Evolutionary conservation across 805 yeast species (phyloP).

Genomic region (Metschnikowia proteae): DNA sequence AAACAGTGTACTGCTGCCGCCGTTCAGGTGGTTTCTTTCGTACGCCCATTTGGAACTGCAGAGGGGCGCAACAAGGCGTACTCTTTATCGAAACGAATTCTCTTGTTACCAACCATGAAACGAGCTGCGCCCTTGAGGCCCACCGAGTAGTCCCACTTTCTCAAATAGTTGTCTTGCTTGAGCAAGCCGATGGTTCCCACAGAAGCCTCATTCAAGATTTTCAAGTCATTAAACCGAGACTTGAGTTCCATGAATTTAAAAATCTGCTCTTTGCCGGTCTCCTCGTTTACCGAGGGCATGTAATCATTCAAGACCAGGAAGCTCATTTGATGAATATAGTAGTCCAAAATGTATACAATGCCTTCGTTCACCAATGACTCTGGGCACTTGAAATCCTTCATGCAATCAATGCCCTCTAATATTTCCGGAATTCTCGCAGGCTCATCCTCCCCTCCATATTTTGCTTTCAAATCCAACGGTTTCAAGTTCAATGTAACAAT

Average conservation of each 20-base stretch:
- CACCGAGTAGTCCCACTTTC: constrained; percentile 41
- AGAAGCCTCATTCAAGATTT: constrained; percentile 30
- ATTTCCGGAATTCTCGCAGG: constrained; percentile 19
- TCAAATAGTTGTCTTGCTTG: constrained; percentile 45
- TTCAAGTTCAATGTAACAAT: constrained; percentile 55
- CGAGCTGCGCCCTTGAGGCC: constrained; percentile 42
- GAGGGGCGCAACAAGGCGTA: constrained; percentile 17
- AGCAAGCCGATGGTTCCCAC: constrained; percentile 24
- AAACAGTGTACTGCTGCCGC: background rate
- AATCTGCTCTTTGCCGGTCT: constrained; percentile 44
- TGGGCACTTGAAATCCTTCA: constrained; percentile 38
- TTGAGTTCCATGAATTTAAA: constrained; percentile 45
- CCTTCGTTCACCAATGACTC: constrained; percentile 47
- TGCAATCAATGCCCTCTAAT: constrained; percentile 32
- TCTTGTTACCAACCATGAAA: constrained; percentile 50
- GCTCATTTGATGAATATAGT: constrained; percentile 56
- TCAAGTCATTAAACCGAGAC: constrained; percentile 39
- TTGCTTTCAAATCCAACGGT: constrained; percentile 26
- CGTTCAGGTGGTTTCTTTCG: background rate
- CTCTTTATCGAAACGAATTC: constrained; percentile 44
- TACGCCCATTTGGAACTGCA: background rate
- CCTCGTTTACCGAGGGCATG: constrained; percentile 33
- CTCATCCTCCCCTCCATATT: constrained; percentile 19
- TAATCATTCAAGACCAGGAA: constrained; percentile 46
- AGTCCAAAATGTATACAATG: constrained; percentile 54